These are phyloP conservation scores for Coniferiporia sulphurascens DNA, from an alignment of 1,284 basidiomycete genomes.

Conservation along the genomic window DNA sequence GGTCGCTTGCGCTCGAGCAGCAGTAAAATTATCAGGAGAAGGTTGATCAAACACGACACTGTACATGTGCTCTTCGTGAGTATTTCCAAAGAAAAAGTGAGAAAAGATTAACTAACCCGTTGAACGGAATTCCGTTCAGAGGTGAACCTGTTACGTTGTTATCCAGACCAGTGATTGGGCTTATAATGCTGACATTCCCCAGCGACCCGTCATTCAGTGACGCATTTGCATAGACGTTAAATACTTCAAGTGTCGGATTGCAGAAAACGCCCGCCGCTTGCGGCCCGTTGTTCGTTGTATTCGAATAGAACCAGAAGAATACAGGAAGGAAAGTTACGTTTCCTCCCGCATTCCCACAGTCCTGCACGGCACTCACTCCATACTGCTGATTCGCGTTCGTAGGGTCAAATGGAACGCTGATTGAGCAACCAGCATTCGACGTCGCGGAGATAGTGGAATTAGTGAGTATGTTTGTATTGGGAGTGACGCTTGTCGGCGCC, in stretches of 20 bases:
- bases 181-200: constrained; percentile 30
- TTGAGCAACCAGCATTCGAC: constrained; percentile 40
- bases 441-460: constrained; percentile 36
- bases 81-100: neutral
- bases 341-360: constrained; percentile 30
- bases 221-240: constrained; percentile 39
- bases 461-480: constrained; percentile 16
- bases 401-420: constrained; percentile 35
- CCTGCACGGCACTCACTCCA: constrained; percentile 38
- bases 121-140: constrained; percentile 44
- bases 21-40: constrained; percentile 38
- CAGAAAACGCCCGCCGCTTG: constrained; percentile 53
- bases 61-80: neutral
- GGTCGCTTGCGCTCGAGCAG: constrained; percentile 44
- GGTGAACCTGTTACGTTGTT: constrained; percentile 49
- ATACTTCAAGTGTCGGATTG: constrained; percentile 40
- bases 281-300: constrained; percentile 15
- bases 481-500: constrained; percentile 31
- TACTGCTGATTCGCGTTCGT: constrained; percentile 40
- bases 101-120: constrained; percentile 39
- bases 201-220: constrained; percentile 41
- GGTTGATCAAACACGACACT: constrained; percentile 46
- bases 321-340: constrained; percentile 47
- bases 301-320: constrained; percentile 56
- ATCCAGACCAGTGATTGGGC: constrained; percentile 22